Percentiles rank a stretch among this genome's conserved stretches.
Conservation (phyloP, 2,329 filamentous ascomycete genomes). For the Colletotrichum abscissum region DNA sequence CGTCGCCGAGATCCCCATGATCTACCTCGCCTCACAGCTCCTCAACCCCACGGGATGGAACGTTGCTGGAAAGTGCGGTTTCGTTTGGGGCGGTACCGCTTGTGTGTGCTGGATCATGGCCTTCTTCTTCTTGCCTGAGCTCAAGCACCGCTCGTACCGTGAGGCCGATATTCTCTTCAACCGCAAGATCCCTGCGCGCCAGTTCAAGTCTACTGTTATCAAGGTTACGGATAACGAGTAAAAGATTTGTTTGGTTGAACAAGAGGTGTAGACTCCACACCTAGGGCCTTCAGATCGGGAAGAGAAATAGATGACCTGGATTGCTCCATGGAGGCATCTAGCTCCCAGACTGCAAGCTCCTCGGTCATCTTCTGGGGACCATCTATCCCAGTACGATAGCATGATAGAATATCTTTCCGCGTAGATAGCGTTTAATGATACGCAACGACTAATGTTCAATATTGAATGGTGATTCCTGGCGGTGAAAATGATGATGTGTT, state of each 20-base stretch:
- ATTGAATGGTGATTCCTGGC: no score
- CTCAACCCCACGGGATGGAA: slow-evolving; percentile 53
- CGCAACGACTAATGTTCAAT: neutral
- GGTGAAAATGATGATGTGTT: no score
- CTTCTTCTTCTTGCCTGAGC: slow-evolving; percentile 56
- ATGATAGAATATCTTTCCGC: neutral
- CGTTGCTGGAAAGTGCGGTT: slow-evolving; percentile 57
- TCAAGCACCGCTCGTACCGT: slow-evolving; percentile 57
- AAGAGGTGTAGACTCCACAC: neutral
- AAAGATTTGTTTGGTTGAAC: neutral
- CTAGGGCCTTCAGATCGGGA: neutral
- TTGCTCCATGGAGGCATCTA: neutral
- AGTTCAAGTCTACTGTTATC: slow-evolving; percentile 57
- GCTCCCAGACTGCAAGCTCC: neutral
- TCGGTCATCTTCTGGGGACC: neutral
- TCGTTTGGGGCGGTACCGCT: slow-evolving; percentile 58
- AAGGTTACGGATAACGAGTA: slow-evolving; percentile 55
- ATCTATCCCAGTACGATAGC: neutral
- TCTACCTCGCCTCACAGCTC: slow-evolving; percentile 51
- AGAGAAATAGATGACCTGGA: neutral
- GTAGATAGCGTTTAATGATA: neutral
- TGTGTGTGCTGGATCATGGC: slow-evolving; percentile 52
- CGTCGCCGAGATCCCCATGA: slow-evolving; percentile 54
- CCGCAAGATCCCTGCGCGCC: slow-evolving; percentile 51
- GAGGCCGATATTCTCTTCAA: slow-evolving; percentile 58